These are phyloP conservation scores for Phaseolus lunatus DNA, from an alignment of 306 rosid species.

Conservation along the genomic window DNA sequence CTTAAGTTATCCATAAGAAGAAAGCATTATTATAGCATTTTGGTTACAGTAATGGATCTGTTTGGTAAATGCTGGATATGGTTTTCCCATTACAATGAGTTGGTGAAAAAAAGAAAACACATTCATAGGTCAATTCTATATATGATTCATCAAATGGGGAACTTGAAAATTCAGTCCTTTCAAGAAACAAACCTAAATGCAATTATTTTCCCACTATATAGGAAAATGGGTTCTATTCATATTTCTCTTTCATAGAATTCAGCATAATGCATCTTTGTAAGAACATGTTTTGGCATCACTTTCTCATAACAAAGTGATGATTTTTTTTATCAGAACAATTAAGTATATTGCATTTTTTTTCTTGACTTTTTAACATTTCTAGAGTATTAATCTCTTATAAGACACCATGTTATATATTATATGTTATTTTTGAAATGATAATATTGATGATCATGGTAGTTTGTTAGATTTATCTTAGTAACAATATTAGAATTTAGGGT, in stretches of 20 bases:
- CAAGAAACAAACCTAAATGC: neutral
- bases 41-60: conserved; percentile 38
- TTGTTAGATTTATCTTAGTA: too few relatives aligned
- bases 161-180: conserved; percentile 21
- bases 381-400: too few relatives aligned
- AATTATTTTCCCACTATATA: neutral
- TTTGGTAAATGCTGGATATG: conserved; percentile 46
- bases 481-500: too few relatives aligned
- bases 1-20: conserved; percentile 44
- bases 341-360: too few relatives aligned
- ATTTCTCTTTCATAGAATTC: neutral
- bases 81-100: conserved; percentile 38
- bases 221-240: neutral
- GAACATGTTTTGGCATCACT: neutral
- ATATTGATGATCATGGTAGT: too few relatives aligned
- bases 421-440: too few relatives aligned
- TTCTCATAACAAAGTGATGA: too few relatives aligned
- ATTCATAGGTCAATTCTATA: neutral
- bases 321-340: too few relatives aligned
- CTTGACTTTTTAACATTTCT: too few relatives aligned
- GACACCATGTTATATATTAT: too few relatives aligned
- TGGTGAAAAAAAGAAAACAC: conserved; percentile 23
- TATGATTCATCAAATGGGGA: conserved; percentile 25
- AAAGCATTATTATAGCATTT: conserved; percentile 13
- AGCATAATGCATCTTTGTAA: neutral